These are phyloP conservation scores for Pueraria montana DNA, from an alignment of 306 rosid genomes.

Conservation along the genomic window DNA sequence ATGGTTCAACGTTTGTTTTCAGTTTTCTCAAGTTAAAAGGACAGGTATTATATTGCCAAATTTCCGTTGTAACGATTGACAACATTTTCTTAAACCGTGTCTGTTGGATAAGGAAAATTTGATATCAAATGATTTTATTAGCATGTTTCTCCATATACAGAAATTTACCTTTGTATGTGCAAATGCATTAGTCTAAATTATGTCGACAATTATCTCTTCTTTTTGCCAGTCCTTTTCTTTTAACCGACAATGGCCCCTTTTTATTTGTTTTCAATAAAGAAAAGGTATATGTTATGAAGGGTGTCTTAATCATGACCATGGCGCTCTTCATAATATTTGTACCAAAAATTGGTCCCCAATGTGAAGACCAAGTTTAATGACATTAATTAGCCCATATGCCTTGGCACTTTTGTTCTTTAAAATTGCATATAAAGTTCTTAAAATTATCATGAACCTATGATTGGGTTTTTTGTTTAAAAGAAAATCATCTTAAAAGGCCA, in stretches of 20 bases:
- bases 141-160: constrained; percentile 30
- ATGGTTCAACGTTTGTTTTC: constrained; percentile 27
- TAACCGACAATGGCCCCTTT: constrained; percentile 25
- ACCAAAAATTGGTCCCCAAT: not conserved
- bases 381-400: constrained; percentile 35
- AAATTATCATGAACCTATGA: constrained; percentile 37
- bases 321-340: not conserved
- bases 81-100: constrained; percentile 16
- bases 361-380: constrained; percentile 27
- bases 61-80: constrained; percentile 11
- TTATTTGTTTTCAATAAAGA: too few species aligned
- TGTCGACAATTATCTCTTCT: not conserved
- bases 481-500: not conserved
- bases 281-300: not conserved
- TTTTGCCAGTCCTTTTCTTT: constrained; percentile 4
- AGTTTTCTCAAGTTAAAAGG: constrained; percentile 38
- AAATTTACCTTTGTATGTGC: constrained; percentile 33
- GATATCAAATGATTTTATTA: constrained; percentile 20
- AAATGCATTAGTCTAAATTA: not conserved
- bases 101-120: constrained; percentile 26
- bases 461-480: not conserved
- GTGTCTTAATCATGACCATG: constrained; percentile 16
- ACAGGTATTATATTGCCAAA: constrained; percentile 24
- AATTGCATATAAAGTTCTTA: not conserved
- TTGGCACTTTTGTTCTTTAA: constrained; percentile 19